These are phyloP conservation scores for Gastrolobium villosum DNA, from an alignment of 306 rosid genomes.

Conservation along the genomic window DNA sequence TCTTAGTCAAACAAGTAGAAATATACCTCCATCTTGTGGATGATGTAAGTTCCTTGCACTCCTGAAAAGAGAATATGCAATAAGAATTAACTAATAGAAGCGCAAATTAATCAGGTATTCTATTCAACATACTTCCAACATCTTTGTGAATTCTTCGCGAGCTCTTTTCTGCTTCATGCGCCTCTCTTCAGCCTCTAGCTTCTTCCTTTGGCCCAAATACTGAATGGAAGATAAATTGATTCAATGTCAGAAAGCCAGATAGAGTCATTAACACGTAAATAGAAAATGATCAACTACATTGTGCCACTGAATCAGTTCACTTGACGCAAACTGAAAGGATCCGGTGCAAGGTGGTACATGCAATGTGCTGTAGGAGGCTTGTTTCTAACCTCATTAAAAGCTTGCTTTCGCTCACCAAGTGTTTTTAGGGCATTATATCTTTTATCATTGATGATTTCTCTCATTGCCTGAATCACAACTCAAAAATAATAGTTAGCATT, in stretches of 20 bases:
- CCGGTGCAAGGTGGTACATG: constrained; percentile 2
- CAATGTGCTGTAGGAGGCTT: constrained; percentile 29
- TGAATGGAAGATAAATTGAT: constrained; percentile 53
- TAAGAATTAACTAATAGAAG: constrained; percentile 32
- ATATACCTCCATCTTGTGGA: constrained; percentile 91
- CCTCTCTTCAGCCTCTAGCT: constrained; percentile 96
- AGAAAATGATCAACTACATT: constrained; percentile 27
- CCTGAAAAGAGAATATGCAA: constrained; percentile 65
- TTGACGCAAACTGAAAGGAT: constrained; percentile 32
- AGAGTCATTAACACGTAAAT: not conserved
- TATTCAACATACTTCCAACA: constrained; percentile 90
- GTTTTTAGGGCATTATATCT: constrained; percentile 94
- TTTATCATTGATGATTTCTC: constrained; percentile 93
- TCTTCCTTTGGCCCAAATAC: constrained; percentile 98
- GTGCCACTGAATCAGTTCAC: constrained; percentile 26
- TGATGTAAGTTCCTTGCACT: constrained; percentile 91
- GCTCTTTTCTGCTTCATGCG: constrained; percentile 96
- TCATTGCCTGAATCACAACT: constrained; percentile 78
- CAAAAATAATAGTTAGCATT: constrained; percentile 46
- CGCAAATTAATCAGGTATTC: constrained; percentile 31
- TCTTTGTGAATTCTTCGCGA: constrained; percentile 93
- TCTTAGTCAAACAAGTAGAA: constrained; percentile 43
- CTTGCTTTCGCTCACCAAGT: constrained; percentile 98
- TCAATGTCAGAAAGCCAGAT: constrained; percentile 46
- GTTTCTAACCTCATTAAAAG: constrained; percentile 91